These are phyloP conservation scores for Kalanchoe fedtschenkoi DNA, from an alignment of 164 flowering plant genomes.

Conservation along the genomic window DNA sequence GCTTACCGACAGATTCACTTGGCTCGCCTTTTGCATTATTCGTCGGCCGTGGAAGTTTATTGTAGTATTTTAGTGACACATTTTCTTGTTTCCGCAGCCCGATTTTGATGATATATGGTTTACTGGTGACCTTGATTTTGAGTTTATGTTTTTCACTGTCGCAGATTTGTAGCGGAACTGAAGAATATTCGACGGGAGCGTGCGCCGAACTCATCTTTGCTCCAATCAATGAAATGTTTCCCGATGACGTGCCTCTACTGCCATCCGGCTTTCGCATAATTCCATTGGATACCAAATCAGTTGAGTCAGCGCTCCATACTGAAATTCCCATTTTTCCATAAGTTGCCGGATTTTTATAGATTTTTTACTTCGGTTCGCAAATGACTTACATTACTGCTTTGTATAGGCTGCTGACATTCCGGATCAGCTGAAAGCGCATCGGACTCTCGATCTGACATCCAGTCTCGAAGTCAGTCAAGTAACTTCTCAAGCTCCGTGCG, in stretches of 20 bases:
- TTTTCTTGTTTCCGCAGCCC: neutral
- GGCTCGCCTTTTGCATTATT: neutral
- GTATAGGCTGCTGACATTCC: constrained; percentile 33
- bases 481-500: constrained; percentile 26
- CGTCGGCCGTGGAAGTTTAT: neutral
- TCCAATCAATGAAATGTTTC: constrained; percentile 91
- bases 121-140: neutral
- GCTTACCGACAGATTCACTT: neutral
- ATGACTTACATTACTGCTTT: constrained; percentile 7
- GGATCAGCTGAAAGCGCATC: constrained; percentile 38
- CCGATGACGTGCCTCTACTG: constrained; percentile 76
- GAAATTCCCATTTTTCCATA: no score
- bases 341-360: neutral
- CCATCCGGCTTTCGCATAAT: constrained; percentile 92
- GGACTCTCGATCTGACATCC: constrained; percentile 82
- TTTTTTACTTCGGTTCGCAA: neutral
- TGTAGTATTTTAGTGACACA: neutral
- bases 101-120: neutral
- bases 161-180: constrained; percentile 79
- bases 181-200: constrained; percentile 81
- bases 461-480: constrained; percentile 75
- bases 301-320: constrained; percentile 31
- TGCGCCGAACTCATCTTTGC: constrained; percentile 91
- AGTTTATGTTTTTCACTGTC: neutral
- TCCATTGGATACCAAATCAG: constrained; percentile 70